These are phyloP conservation scores for Sporothrix mexicana DNA, from an alignment of 2,329 filamentous ascomycete genomes.

Conservation along the genomic window DNA sequence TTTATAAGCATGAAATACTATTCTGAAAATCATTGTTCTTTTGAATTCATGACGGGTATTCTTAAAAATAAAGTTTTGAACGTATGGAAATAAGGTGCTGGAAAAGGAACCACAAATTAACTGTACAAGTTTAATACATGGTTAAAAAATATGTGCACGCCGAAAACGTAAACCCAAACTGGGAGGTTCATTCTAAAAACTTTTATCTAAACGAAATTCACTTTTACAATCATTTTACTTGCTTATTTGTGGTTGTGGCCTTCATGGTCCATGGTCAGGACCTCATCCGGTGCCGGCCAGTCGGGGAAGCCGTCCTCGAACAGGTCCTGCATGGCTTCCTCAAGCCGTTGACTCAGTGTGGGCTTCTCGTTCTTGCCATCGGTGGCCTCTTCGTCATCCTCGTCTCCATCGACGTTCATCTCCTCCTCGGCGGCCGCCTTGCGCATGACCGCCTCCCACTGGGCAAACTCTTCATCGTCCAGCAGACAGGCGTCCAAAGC, in stretches of 20 bases:
- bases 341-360: background rate
- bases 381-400: background rate
- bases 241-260: slow-evolving; percentile 24
- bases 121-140: no score
- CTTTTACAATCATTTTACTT: background rate
- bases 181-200: no score
- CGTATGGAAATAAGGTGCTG: no score
- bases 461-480: slow-evolving; percentile 62
- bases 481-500: slow-evolving; percentile 67
- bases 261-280: slow-evolving; percentile 28
- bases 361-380: background rate
- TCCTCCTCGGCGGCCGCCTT: background rate
- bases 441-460: slow-evolving; percentile 42
- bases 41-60: no score
- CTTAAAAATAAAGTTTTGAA: no score
- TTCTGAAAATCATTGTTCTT: no score
- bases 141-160: no score
- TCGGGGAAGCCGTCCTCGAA: slow-evolving; percentile 38
- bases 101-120: no score
- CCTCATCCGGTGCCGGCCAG: slow-evolving; percentile 34
- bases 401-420: background rate
- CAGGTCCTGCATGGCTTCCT: slow-evolving; percentile 28
- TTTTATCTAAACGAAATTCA: no score
- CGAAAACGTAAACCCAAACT: no score
- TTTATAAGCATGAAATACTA: no score